These are phyloP conservation scores for Leucocoprinus birnbaumii DNA, from an alignment of 768 basidiomycete genomes.

Conservation along the genomic window DNA sequence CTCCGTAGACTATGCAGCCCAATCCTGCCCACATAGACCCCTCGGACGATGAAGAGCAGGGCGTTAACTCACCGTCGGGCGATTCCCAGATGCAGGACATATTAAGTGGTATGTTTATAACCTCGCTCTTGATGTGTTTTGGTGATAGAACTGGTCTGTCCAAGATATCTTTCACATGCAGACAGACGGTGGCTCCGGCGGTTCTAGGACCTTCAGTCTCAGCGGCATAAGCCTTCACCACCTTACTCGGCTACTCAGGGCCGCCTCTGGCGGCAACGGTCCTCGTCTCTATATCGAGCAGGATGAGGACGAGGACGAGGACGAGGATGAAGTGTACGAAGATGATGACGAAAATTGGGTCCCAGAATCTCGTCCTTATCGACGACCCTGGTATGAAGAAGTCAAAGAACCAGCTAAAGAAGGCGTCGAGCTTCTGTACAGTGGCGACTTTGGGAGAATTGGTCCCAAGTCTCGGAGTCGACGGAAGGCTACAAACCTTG, in stretches of 20 bases:
- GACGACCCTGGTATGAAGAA: conserved; percentile 25
- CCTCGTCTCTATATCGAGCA: conserved; percentile 23
- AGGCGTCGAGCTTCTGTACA: conserved; percentile 63
- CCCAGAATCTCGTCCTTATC: conserved; percentile 1
- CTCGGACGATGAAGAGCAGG: conserved; percentile 7
- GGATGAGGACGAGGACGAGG: conserved; percentile 33
- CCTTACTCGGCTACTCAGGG: conserved; percentile 25
- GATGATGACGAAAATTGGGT: conserved; percentile 32
- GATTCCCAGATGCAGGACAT: conserved; percentile 26
- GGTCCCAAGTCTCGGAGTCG: conserved; percentile 42
- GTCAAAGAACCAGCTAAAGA: conserved; percentile 57
- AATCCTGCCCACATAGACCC: background rate
- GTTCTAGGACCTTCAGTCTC: conserved; percentile 18
- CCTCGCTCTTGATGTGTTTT: background rate
- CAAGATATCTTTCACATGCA: conserved; percentile 33
- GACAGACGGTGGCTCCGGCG: conserved; percentile 15
- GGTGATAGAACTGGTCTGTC: background rate
- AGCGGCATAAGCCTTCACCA: conserved; percentile 29
- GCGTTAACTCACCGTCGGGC: background rate
- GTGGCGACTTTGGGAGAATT: conserved; percentile 80
- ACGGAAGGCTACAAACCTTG: conserved; percentile 36
- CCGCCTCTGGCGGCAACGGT: conserved; percentile 16
- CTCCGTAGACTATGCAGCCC: background rate
- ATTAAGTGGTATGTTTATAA: conserved; percentile 20
- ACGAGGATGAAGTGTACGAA: conserved; percentile 27